These are phyloP conservation scores for Thoreauomyces humboldtii DNA, from an alignment of 192 early-diverging fungal genomes.

Conservation along the genomic window DNA sequence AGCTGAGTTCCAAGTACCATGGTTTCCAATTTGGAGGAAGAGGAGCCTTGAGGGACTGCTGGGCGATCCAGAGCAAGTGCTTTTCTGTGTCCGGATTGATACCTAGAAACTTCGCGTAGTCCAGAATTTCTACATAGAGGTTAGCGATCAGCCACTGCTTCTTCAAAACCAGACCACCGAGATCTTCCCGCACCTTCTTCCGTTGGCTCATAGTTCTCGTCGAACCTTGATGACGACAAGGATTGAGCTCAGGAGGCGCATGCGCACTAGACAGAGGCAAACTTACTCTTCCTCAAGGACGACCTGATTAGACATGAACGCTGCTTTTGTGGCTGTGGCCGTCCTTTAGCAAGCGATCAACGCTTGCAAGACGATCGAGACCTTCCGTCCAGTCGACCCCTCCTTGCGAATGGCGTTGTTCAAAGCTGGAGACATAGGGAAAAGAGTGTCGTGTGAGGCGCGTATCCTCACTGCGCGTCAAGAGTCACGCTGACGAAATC, in stretches of 20 bases:
- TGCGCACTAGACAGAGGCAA: background rate
- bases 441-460: too few species aligned
- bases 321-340: too few species aligned
- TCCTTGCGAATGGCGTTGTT: too few species aligned
- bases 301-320: background rate
- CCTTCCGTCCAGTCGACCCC: too few species aligned
- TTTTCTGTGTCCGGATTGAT: constrained; percentile 56
- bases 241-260: background rate
- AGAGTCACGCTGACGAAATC: too few species aligned
- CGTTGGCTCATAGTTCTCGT: constrained; percentile 63
- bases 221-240: constrained; percentile 36
- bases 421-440: too few species aligned
- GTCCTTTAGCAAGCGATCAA: too few species aligned
- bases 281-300: constrained; percentile 48
- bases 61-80: constrained; percentile 60
- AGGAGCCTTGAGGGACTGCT: constrained; percentile 60
- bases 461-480: too few species aligned
- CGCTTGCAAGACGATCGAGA: too few species aligned
- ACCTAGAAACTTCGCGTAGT: constrained; percentile 63
- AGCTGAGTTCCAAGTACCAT: too few species aligned
- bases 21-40: constrained; percentile 65
- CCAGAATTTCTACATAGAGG: constrained; percentile 47
- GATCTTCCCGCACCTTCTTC: constrained; percentile 41
- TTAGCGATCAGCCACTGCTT: constrained; percentile 50
- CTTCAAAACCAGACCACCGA: constrained; percentile 7